Evolutionary conservation across 1,284 basidiomycete genomes (phyloP).

Genomic region (Moesziomyces antarcticus): DNA sequence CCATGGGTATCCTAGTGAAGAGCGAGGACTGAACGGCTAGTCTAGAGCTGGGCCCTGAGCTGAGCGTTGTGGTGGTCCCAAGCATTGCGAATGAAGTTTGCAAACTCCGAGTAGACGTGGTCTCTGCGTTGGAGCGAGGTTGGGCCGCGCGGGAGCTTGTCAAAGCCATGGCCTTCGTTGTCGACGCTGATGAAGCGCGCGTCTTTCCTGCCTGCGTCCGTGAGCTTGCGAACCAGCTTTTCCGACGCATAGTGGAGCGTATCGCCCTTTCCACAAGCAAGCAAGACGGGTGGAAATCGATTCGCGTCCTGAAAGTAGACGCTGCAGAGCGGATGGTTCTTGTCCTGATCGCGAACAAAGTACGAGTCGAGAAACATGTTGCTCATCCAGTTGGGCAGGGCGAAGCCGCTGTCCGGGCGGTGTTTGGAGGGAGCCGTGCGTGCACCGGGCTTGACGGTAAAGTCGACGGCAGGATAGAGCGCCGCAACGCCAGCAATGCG

Average conservation of each 20-base stretch:
- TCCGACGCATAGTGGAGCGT: slow-evolving; percentile 50
- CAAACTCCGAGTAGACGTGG: slow-evolving; percentile 25
- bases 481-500: slow-evolving; percentile 45
- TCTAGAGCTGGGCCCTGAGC: slow-evolving; percentile 12
- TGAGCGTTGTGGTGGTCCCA: slow-evolving; percentile 9
- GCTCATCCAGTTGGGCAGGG: slow-evolving; percentile 44
- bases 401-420: slow-evolving; percentile 38
- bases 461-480: slow-evolving; percentile 51
- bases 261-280: slow-evolving; percentile 53
- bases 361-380: slow-evolving; percentile 51
- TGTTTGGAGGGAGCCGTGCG: slow-evolving; percentile 21
- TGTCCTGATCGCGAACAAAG: slow-evolving; percentile 35
- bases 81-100: slow-evolving; percentile 61
- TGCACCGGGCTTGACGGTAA: slow-evolving; percentile 28
- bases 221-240: slow-evolving; percentile 45
- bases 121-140: slow-evolving; percentile 41
- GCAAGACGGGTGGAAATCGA: slow-evolving; percentile 41
- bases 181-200: slow-evolving; percentile 43
- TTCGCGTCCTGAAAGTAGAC: slow-evolving; percentile 33
- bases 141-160: slow-evolving; percentile 47
- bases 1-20: no score
- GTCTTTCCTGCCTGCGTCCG: slow-evolving; percentile 32
- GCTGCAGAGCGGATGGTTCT: slow-evolving; percentile 42
- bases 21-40: neutral
- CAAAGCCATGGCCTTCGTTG: slow-evolving; percentile 61